Conservation (phyloP, 768 basidiomycete genomes). For the Kwoniella shandongensis region DNA sequence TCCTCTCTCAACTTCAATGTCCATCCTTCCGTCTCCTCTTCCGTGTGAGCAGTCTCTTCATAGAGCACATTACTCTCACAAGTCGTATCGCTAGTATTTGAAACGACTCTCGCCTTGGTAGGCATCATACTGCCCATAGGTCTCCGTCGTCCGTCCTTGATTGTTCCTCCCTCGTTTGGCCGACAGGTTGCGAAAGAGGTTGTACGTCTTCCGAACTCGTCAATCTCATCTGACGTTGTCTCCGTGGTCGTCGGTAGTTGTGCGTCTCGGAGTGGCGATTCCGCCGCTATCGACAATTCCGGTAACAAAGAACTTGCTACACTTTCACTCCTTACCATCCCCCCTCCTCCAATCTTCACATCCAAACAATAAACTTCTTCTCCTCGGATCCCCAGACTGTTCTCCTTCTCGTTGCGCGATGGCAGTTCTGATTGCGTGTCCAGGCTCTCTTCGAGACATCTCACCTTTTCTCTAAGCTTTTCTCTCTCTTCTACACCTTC, state of each 20-base stretch:
- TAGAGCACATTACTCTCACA: constrained; percentile 9
- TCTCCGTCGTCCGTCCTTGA: too few relatives aligned
- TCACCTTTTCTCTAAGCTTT: constrained; percentile 8
- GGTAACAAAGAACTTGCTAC: constrained; percentile 10
- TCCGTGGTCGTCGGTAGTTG: neutral
- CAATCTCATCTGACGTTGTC: neutral
- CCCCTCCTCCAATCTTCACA: neutral
- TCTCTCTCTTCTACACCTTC: constrained; percentile 15
- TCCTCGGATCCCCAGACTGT: too few relatives aligned
- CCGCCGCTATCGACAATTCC: constrained; percentile 8
- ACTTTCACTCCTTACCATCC: constrained; percentile 5
- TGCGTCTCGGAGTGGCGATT: neutral
- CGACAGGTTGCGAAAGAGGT: too few relatives aligned
- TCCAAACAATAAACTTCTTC: too few relatives aligned
- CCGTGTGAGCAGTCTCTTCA: neutral
- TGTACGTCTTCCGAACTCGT: constrained; percentile 17
- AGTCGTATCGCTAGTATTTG: constrained; percentile 1
- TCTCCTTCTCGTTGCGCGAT: neutral
- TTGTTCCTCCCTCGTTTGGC: too few relatives aligned
- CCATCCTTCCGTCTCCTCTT: constrained; percentile 4
- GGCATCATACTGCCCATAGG: too few relatives aligned
- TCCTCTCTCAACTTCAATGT: constrained; percentile 10
- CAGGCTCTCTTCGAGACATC: neutral
- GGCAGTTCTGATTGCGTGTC: neutral
- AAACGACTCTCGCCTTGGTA: neutral